Evolutionary conservation across 768 basidiomycete species (phyloP).

Genomic region (Pleurotus djamor): DNA sequence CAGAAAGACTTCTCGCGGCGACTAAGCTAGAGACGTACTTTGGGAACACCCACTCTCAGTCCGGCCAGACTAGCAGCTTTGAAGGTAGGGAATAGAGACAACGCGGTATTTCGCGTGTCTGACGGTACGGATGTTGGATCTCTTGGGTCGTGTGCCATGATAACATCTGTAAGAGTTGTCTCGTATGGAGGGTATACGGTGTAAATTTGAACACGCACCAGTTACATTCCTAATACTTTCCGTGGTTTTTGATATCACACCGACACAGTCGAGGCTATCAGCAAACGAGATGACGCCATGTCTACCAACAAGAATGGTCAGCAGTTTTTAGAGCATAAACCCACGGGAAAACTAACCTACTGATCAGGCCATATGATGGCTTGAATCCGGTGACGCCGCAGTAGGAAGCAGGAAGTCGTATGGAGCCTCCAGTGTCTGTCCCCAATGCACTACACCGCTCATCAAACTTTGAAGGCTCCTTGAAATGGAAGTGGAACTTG

Average conservation of each 20-base stretch:
- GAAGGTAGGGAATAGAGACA: neutral
- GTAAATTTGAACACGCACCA: constrained; percentile 39
- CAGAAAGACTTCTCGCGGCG: neutral
- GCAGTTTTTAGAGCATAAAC: neutral
- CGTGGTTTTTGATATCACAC: constrained; percentile 65
- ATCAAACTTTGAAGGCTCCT: neutral
- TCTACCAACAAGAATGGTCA: constrained; percentile 31
- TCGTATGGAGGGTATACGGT: neutral
- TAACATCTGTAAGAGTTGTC: constrained; percentile 28
- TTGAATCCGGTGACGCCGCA: constrained; percentile 92
- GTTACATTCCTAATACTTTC: constrained; percentile 53
- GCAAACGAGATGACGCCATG: constrained; percentile 94
- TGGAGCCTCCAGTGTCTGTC: constrained; percentile 96
- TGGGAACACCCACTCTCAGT: constrained; percentile 74
- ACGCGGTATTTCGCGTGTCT: constrained; percentile 26
- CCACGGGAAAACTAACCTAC: constrained; percentile 49
- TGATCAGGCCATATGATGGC: constrained; percentile 91
- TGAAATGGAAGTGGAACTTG: constrained; percentile 36
- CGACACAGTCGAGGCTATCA: constrained; percentile 94
- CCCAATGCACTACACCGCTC: constrained; percentile 66
- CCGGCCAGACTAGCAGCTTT: constrained; percentile 21
- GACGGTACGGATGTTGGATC: constrained; percentile 74
- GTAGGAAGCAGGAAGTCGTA: constrained; percentile 90
- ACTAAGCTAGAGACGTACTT: constrained; percentile 35
- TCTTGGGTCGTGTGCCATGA: constrained; percentile 57